Base-by-base conservation (phyloP, 2,329 filamentous ascomycete species). In the Talaromyces albobiverticillius region DNA sequence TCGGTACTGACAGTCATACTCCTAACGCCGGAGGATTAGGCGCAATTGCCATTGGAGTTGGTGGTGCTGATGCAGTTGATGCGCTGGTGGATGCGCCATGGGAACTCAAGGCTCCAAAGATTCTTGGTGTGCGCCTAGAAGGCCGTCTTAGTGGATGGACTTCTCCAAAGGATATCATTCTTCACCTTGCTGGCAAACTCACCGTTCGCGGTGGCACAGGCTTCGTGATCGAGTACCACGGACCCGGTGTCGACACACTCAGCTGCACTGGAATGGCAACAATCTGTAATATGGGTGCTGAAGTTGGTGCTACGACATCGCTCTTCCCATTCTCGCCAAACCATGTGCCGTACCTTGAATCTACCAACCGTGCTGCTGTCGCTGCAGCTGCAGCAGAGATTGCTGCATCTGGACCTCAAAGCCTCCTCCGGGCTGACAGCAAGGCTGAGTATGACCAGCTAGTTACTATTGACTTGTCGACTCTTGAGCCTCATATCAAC, bases 1-100 rank as follows among this genome's bases (percentile, higher is more conserved):
- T 99, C 38, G 94, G 94, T 53, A 99, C 94, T 26, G 94, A 99
- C 74, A 95, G 90, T 66, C 94, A 99, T 74, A 96, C 91, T 43
- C 94, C 94, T 41, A 99, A 97, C 68, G 94, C 90, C n/a, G 94
- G 94, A 64, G 94, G 94, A 56, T 79, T 97, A 52, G 91, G 89
- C 62, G 92, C 90, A 3, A 90, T 96, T 65, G 94, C 94, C 8
- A 97, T 99, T 69, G 94, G 94, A 71, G 94, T 99, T 31, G 94
- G 94, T 67, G 94, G 94, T 67, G 94, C 94, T 22, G 94, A 99
- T 75, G 94, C 94, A 22, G 94, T 99, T 2, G 94, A 99, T 75
- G 94, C 93, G 7, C 83, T 99, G 38, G 94, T 96, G 2, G 92
- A 95, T 67, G 91, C 92, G 8, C 94, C 94, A 0, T 99, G 94